A percentile compares a stretch with the other conserved stretches of the same genome.
Evolutionary conservation across 768 basidiomycete genomes (phyloP).

Genomic region (Amanita subjunquillea): DNA sequence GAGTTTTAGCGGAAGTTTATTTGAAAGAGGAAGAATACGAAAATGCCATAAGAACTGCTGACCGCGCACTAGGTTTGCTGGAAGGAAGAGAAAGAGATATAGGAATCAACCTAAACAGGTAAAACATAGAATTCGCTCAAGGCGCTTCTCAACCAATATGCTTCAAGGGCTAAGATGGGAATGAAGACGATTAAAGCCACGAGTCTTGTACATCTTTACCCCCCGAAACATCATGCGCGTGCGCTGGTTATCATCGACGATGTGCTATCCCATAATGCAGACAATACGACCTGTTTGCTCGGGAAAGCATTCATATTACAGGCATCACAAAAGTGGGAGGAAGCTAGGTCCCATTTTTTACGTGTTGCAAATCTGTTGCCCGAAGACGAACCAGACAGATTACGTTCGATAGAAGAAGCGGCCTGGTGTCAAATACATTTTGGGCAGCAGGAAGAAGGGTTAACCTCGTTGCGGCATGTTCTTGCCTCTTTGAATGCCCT

Average conservation of each 20-base stretch:
- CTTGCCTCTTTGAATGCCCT: slow-evolving; percentile 31
- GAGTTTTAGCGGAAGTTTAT: slow-evolving; percentile 59
- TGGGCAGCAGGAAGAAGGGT: slow-evolving; percentile 34
- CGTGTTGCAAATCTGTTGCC: slow-evolving; percentile 39
- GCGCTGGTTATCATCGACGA: slow-evolving; percentile 69
- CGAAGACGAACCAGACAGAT: slow-evolving; percentile 32
- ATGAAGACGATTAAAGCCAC: slow-evolving; percentile 67
- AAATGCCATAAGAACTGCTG: slow-evolving; percentile 60
- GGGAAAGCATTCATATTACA: slow-evolving; percentile 69
- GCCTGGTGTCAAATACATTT: slow-evolving; percentile 75
- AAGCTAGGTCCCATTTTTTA: slow-evolving; percentile 54
- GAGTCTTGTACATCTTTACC: slow-evolving; percentile 73
- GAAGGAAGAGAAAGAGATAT: slow-evolving; percentile 42
- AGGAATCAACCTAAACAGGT: slow-evolving; percentile 45
- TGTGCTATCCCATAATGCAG: slow-evolving; percentile 51
- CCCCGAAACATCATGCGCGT: slow-evolving; percentile 82
- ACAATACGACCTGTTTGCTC: slow-evolving; percentile 59
- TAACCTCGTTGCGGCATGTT: slow-evolving; percentile 37
- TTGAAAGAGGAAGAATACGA: slow-evolving; percentile 62
- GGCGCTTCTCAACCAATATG: background rate
- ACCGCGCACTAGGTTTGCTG: slow-evolving; percentile 55
- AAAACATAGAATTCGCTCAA: background rate
- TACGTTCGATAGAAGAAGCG: slow-evolving; percentile 69
- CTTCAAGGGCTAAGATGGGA: slow-evolving; percentile 47
- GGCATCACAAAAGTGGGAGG: slow-evolving; percentile 51